Evolutionary conservation across 805 yeast species (phyloP), one percentile per base, ranked within the genome.

Genomic region (Debaryomyces prosopidis): DNA sequence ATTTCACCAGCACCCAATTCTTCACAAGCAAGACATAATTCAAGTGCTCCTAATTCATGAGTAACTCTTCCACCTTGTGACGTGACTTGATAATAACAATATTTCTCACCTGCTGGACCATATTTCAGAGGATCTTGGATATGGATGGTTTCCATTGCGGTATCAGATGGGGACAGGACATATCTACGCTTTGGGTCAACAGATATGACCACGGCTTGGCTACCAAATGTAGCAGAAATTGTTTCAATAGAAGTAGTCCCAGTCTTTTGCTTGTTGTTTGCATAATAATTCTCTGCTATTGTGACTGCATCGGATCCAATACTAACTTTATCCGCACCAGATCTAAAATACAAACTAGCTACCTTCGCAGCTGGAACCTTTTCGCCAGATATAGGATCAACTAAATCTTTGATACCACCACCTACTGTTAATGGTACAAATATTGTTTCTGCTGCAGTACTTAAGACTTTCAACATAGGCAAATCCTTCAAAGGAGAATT

Each of bases 341-440:
- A 88, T 49, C 89, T 78, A 76, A 94, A 94, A 63, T 94, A 94
- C 53, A 90, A 71, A 32, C 88, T 80, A 0, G 99, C 99, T 23
- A 94, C 96, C 41, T 90, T 86, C 30, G 87, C 77, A 0, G 98
- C 98, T 5, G 97, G 84, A 11, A 89, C 81, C 7, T 66, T 57
- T 6, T 87, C 82, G 27, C 95, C 95, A 5, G 74, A 56, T 52
- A 80, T 88, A 1, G 96, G 95, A 54, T 94, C 98, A 20, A 80
- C 78, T 52, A 89, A 81, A 62, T 92, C 98, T 53, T 88, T 84
- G 51, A 94, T 94, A 39, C 99, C 99, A 46, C 99, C 99, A 36
- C 99, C 99, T 35, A 94, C 96, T 0, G 99, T 94, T 51, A 94
- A 74, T 7, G 99, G 99, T 11, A 94, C 99, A 69, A 94, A 94